phyloP scores from a whole-genome alignment of 2,329 filamentous ascomycete species.

The Alternaria gaisen region DNA sequence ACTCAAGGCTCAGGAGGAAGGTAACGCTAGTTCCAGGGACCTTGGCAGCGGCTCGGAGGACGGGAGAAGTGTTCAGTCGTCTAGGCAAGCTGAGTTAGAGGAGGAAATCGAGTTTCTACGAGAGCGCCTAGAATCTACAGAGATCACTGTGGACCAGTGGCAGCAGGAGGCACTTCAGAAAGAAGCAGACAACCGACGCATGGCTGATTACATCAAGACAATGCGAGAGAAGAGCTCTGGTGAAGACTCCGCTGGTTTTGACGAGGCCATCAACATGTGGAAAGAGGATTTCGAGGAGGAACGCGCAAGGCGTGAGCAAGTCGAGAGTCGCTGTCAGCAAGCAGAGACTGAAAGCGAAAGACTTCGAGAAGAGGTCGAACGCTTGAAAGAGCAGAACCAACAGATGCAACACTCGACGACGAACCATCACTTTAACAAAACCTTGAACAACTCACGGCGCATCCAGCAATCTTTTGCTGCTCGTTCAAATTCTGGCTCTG shows the following conservation, averaged over 20 bases:
- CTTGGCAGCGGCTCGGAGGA: conserved; percentile 59
- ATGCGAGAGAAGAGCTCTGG: conserved; percentile 60
- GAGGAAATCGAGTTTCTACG: conserved; percentile 86
- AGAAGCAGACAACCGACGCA: conserved; percentile 84
- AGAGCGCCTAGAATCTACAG: conserved; percentile 85
- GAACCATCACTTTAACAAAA: conserved; percentile 49
- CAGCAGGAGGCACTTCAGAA: conserved; percentile 78
- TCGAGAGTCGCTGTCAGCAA: conserved; percentile 86
- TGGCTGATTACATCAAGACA: conserved; percentile 80
- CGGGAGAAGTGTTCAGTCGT: conserved; percentile 62
- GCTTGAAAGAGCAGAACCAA: conserved; percentile 62
- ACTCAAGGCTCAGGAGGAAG: conserved; percentile 67
- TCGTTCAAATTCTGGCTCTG: conserved; percentile 52
- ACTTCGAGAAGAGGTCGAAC: conserved; percentile 83
- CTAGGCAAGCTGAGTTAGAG: conserved; percentile 73
- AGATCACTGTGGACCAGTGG: conserved; percentile 83
- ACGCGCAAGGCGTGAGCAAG: conserved; percentile 85
- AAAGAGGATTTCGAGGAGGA: conserved; percentile 95
- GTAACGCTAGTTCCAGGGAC: conserved; percentile 57
- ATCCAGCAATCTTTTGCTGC: conserved; percentile 50
- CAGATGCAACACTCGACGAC: conserved; percentile 45
- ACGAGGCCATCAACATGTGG: conserved; percentile 75
- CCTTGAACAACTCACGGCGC: conserved; percentile 51
- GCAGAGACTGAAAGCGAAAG: conserved; percentile 87
- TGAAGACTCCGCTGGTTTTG: conserved; percentile 49